A percentile compares a stretch with the other conserved stretches of the same genome.
Evolutionary conservation across 2,329 filamentous ascomycete species (phyloP).

Genomic region (Penicillium glabrum): DNA sequence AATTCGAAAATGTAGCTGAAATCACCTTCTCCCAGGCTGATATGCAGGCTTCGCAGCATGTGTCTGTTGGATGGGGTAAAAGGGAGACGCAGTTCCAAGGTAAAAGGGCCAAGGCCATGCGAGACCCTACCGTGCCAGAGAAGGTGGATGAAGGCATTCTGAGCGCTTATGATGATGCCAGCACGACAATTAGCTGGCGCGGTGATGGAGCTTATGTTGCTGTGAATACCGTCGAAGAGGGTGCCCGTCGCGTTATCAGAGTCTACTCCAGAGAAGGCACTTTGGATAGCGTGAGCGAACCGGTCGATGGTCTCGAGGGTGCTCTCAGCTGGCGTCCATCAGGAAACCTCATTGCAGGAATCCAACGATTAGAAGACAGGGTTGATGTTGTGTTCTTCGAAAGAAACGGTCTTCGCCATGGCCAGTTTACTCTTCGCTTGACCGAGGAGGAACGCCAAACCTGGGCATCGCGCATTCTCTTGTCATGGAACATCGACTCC

Average conservation of each 20-base stretch:
- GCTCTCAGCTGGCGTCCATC: constrained; percentile 87
- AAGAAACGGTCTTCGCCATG: constrained; percentile 94
- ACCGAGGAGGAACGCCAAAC: constrained; percentile 58
- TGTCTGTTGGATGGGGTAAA: constrained; percentile 97
- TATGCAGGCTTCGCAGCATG: constrained; percentile 84
- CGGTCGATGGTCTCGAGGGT: constrained; percentile 86
- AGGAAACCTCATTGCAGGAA: constrained; percentile 85
- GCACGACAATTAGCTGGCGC: constrained; percentile 80
- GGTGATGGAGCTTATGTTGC: constrained; percentile 91
- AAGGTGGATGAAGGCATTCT: constrained; percentile 80
- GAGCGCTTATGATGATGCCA: constrained; percentile 70
- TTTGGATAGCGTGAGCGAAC: constrained; percentile 91
- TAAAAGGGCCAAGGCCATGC: constrained; percentile 77
- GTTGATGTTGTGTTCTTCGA: constrained; percentile 93
- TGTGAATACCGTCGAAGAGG: constrained; percentile 73
- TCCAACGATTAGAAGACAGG: constrained; percentile 69
- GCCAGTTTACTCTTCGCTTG: constrained; percentile 79
- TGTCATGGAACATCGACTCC: constrained; percentile 91
- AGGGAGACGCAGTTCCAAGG: constrained; percentile 98
- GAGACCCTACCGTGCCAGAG: constrained; percentile 93
- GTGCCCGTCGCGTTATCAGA: constrained; percentile 73
- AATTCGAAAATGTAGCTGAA: constrained; percentile 81
- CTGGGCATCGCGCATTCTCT: constrained; percentile 58
- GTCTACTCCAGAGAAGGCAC: constrained; percentile 88
- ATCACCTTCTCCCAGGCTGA: constrained; percentile 71